Percentiles rank a stretch among this genome's conserved stretches.
phyloP scores from a whole-genome alignment of 2,329 filamentous ascomycete genomes.

The Penicillium sp. region DNA sequence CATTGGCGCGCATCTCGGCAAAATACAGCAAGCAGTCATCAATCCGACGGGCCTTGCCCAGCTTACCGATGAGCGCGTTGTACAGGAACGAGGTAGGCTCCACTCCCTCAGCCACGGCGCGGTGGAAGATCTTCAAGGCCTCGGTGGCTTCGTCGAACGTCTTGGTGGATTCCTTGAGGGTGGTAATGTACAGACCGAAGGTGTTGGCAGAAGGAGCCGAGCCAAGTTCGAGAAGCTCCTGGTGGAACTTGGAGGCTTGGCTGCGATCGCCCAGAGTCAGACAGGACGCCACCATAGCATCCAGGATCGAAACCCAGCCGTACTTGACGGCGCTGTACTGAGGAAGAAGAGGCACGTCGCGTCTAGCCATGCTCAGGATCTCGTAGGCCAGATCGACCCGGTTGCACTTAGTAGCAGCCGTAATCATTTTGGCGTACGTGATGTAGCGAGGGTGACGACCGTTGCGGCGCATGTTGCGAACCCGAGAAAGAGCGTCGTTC shows the following conservation, averaged over 20 bases:
- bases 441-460: slow-evolving; percentile 91
- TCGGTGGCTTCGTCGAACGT: slow-evolving; percentile 96
- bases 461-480: slow-evolving; percentile 85
- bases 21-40: slow-evolving; percentile 98
- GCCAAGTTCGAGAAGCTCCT: slow-evolving; percentile 83
- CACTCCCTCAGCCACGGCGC: slow-evolving; percentile 84
- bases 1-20: slow-evolving; percentile 85
- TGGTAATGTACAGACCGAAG: slow-evolving; percentile 99
- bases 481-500: slow-evolving; percentile 69
- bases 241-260: slow-evolving; percentile 76
- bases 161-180: slow-evolving; percentile 90
- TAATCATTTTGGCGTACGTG: slow-evolving; percentile 91
- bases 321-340: slow-evolving; percentile 72
- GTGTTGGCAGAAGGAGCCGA: slow-evolving; percentile 91
- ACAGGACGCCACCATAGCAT: slow-evolving; percentile 91
- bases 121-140: slow-evolving; percentile 93
- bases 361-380: slow-evolving; percentile 80
- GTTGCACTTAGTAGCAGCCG: slow-evolving; percentile 73
- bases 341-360: slow-evolving; percentile 84
- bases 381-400: slow-evolving; percentile 76
- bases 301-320: slow-evolving; percentile 91
- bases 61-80: slow-evolving; percentile 95
- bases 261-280: slow-evolving; percentile 72
- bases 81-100: slow-evolving; percentile 95
- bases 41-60: slow-evolving; percentile 93